phyloP scores from a whole-genome alignment of 1,284 basidiomycete genomes.

The Termitomyces sp. region DNA sequence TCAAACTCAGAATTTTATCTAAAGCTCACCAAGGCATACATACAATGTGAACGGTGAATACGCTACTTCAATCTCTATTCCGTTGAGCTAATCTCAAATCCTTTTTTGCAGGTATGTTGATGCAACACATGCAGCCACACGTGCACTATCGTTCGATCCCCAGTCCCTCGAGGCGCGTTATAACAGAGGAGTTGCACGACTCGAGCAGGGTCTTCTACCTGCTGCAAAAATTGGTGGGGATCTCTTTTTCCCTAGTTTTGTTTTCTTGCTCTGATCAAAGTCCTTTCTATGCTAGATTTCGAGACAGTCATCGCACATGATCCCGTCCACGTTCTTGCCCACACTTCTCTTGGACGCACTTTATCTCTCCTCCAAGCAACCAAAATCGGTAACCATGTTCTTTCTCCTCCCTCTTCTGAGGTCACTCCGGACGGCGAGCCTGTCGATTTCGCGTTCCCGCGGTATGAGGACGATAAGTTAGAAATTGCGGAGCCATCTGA shows the following conservation, averaged over 20 bases:
- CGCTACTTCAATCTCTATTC: background rate
- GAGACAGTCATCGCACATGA: conserved; percentile 32
- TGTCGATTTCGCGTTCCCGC: conserved; percentile 33
- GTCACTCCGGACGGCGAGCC: conserved; percentile 13
- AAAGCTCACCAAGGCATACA: conserved; percentile 37
- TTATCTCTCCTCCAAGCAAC: conserved; percentile 23
- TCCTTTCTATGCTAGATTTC: conserved; percentile 29
- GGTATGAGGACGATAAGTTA: conserved; percentile 29
- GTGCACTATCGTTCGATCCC: conserved; percentile 38
- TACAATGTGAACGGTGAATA: conserved; percentile 38
- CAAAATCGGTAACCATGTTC: conserved; percentile 22
- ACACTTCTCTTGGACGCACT: conserved; percentile 26
- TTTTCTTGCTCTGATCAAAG: background rate
- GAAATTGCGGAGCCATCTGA: conserved; percentile 33
- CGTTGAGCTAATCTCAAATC: background rate
- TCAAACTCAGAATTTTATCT: conserved; percentile 35
- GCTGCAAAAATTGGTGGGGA: conserved; percentile 35
- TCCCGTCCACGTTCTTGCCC: conserved; percentile 26
- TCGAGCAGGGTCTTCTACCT: conserved; percentile 29
- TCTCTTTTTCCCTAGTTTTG: background rate
- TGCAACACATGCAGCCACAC: conserved; percentile 38
- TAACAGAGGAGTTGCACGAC: conserved; percentile 37
- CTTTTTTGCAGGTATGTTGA: conserved; percentile 35
- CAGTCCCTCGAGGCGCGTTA: conserved; percentile 39
- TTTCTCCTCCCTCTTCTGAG: conserved; percentile 16